These are phyloP conservation scores for Fusarium dimerum DNA, from an alignment of 2,329 filamentous ascomycete genomes.

Conservation along the genomic window DNA sequence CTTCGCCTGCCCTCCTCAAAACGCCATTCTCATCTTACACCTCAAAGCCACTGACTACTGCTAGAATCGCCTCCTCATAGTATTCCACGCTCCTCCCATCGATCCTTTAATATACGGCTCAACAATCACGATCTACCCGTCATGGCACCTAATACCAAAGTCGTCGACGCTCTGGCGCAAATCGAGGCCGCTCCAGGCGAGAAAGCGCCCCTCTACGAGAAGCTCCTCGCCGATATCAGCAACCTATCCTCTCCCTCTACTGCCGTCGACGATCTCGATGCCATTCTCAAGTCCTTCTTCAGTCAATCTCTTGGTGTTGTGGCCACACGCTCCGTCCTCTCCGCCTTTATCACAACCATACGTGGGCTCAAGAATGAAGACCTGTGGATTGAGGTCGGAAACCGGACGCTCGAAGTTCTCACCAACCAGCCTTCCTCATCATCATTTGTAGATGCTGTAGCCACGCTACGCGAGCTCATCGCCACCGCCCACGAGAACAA, in stretches of 20 bases:
- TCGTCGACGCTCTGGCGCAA: constrained; percentile 45
- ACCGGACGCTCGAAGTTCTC: constrained; percentile 70
- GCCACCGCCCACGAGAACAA: constrained; percentile 80
- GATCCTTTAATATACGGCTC: background rate
- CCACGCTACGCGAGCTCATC: constrained; percentile 74
- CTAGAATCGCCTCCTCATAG: constrained; percentile 11
- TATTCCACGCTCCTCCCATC: background rate
- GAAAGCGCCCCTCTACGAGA: constrained; percentile 47
- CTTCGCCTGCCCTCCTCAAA: no score
- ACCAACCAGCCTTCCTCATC: constrained; percentile 61
- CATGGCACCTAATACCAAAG: constrained; percentile 43
- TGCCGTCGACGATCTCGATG: constrained; percentile 59
- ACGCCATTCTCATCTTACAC: no score
- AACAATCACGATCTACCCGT: constrained; percentile 5
- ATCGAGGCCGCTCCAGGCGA: constrained; percentile 41
- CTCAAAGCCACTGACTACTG: no score
- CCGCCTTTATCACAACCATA: constrained; percentile 65
- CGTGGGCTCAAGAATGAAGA: constrained; percentile 60
- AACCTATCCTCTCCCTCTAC: constrained; percentile 41
- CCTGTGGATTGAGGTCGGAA: constrained; percentile 73
- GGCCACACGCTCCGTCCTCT: constrained; percentile 70
- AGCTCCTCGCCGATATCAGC: constrained; percentile 46
- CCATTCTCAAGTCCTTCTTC: constrained; percentile 68
- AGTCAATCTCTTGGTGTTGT: constrained; percentile 73
- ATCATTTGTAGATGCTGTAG: constrained; percentile 82